Conservation (phyloP, 2,329 filamentous ascomycete species). For the Pseudogymnoascus sp. region DNA sequence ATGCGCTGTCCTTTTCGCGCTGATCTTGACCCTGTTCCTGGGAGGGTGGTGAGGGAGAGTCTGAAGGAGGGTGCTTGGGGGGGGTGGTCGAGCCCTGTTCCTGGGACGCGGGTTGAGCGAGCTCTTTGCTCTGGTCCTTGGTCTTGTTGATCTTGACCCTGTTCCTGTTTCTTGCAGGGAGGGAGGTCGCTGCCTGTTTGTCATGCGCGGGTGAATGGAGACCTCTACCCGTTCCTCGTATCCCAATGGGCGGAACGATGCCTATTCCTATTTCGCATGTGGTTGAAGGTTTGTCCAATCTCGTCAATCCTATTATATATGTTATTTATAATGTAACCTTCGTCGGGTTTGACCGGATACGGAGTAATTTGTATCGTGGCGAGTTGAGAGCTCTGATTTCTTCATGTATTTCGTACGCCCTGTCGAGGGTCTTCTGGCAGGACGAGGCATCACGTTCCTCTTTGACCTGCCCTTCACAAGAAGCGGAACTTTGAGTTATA, state of each 20-base stretch:
- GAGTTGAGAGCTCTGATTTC: background rate
- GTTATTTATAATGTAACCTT: background rate
- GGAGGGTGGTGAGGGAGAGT: background rate
- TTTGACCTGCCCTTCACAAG: background rate
- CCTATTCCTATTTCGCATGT: background rate
- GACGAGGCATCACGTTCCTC: background rate
- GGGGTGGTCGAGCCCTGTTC: background rate
- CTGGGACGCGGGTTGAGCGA: background rate
- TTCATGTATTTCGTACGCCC: background rate
- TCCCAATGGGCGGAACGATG: background rate
- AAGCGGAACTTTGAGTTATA: background rate
- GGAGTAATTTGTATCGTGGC: background rate
- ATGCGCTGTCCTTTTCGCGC: background rate
- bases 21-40: conserved; percentile 2
- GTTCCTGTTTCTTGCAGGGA: background rate
- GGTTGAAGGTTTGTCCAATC: background rate
- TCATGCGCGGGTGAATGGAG: background rate
- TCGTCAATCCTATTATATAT: background rate
- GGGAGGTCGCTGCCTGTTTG: background rate
- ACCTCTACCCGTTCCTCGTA: background rate
- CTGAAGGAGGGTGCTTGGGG: background rate
- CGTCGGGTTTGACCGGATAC: background rate
- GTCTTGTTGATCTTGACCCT: background rate
- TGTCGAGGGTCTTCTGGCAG: background rate
- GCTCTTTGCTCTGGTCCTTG: background rate